Conservation (phyloP, 116 monocot genomes). For the Trichopus zeylanicus region DNA sequence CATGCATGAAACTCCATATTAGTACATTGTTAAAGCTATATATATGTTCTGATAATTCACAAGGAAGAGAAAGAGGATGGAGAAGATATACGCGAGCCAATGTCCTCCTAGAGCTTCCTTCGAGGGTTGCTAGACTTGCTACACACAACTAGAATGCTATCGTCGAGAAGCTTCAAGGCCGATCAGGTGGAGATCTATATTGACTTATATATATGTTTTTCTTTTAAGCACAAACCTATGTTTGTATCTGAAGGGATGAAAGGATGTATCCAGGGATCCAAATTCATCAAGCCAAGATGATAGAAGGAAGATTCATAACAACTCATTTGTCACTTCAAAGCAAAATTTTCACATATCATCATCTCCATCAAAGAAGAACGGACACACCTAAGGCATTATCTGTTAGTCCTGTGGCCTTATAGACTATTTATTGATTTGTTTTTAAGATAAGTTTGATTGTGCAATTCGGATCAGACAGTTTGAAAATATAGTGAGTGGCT, state of each 20-base stretch:
- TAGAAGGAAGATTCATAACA: background rate
- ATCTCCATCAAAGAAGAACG: too few relatives aligned
- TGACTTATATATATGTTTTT: background rate
- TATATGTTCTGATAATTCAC: background rate
- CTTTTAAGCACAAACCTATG: background rate
- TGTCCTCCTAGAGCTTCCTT: conserved; percentile 48
- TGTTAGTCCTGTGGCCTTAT: too few relatives aligned
- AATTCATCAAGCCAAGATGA: background rate
- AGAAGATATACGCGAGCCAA: conserved; percentile 42
- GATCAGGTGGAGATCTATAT: conserved; percentile 41
- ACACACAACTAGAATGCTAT: conserved; percentile 65
- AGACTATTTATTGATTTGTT: too few relatives aligned
- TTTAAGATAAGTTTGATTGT: too few relatives aligned
- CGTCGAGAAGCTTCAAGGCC: conserved; percentile 49
- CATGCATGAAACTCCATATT: background rate
- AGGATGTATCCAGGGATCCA: conserved; percentile 7
- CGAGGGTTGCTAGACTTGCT: conserved; percentile 36
- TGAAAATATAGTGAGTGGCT: too few relatives aligned
- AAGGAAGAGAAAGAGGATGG: background rate
- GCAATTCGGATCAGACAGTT: too few relatives aligned
- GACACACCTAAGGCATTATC: too few relatives aligned
- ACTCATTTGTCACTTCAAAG: background rate
- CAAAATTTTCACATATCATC: background rate
- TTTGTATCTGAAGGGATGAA: conserved; percentile 2
- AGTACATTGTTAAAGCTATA: background rate